Conservation (phyloP, 2,329 filamentous ascomycete species). For the Alternaria sp. region DNA sequence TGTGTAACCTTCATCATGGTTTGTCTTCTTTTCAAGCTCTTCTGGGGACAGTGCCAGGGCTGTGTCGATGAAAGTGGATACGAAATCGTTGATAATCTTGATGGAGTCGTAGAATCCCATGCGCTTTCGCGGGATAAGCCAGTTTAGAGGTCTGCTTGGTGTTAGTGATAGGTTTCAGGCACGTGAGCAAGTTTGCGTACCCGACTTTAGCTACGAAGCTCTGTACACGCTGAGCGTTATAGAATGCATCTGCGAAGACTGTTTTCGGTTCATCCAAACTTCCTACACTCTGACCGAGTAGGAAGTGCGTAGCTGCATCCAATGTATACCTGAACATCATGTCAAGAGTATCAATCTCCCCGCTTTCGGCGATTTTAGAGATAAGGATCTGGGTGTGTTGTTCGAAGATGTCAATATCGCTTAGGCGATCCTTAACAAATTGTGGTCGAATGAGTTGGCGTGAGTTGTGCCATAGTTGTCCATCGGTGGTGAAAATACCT, state of each 20-base stretch:
- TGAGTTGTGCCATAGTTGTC: slow-evolving; percentile 78
- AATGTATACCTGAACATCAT: slow-evolving; percentile 81
- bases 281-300: slow-evolving; percentile 78
- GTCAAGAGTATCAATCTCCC: slow-evolving; percentile 73
- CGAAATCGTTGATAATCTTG: slow-evolving; percentile 75
- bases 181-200: slow-evolving; percentile 46
- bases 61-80: slow-evolving; percentile 78
- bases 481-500: slow-evolving; percentile 76
- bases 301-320: slow-evolving; percentile 85
- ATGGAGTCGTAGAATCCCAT: slow-evolving; percentile 69
- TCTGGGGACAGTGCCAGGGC: slow-evolving; percentile 73
- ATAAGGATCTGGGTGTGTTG: slow-evolving; percentile 78
- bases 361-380: slow-evolving; percentile 63
- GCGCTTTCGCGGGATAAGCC: slow-evolving; percentile 68
- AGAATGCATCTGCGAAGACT: slow-evolving; percentile 82
- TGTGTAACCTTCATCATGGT: slow-evolving; percentile 76
- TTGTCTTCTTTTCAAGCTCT: slow-evolving; percentile 77
- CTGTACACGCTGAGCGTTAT: slow-evolving; percentile 78
- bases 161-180: slow-evolving; percentile 10
- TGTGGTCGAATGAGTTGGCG: slow-evolving; percentile 85
- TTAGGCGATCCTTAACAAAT: slow-evolving; percentile 84
- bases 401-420: slow-evolving; percentile 83
- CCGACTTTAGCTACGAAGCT: slow-evolving; percentile 71
- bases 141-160: slow-evolving; percentile 63
- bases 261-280: slow-evolving; percentile 65